Evolutionary conservation across 768 basidiomycete genomes (phyloP).

Genomic region (Leccinum disarticulatum): DNA sequence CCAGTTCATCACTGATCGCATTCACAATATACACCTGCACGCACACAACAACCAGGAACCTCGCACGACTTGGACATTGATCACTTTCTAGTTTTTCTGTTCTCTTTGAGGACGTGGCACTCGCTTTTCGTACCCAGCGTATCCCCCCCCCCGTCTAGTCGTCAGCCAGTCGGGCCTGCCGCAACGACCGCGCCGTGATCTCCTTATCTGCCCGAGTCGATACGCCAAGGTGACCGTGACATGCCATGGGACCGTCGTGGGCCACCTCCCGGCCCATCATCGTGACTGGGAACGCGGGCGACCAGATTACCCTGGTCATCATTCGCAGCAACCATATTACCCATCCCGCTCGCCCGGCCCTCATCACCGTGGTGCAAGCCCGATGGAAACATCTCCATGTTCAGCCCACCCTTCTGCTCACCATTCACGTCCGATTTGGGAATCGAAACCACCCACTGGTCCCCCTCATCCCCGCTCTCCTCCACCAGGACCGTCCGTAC

Average conservation of each 20-base stretch:
- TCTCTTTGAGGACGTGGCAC: background rate
- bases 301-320: conserved; percentile 35
- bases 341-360: conserved; percentile 37
- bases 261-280: conserved; percentile 42
- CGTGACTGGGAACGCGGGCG: conserved; percentile 56
- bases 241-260: conserved; percentile 59
- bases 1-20: conserved; percentile 7
- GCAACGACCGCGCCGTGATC: conserved; percentile 61
- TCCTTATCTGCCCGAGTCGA: conserved; percentile 52
- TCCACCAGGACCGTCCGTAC: conserved; percentile 35
- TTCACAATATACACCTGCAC: conserved; percentile 10
- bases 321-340: conserved; percentile 34
- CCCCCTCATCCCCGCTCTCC: conserved; percentile 33
- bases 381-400: conserved; percentile 63
- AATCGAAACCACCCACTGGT: conserved; percentile 48
- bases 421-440: conserved; percentile 53
- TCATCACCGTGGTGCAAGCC: conserved; percentile 45
- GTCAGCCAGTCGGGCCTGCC: conserved; percentile 52
- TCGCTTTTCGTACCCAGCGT: conserved; percentile 28
- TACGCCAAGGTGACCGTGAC: conserved; percentile 51
- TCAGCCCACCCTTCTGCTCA: conserved; percentile 42
- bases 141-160: conserved; percentile 46
- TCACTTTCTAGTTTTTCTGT: conserved; percentile 6
- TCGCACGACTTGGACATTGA: conserved; percentile 14
- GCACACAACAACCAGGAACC: background rate